These are phyloP conservation scores for Talaromyces sp. DNA, from an alignment of 2,329 filamentous ascomycete species.

Conservation along the genomic window DNA sequence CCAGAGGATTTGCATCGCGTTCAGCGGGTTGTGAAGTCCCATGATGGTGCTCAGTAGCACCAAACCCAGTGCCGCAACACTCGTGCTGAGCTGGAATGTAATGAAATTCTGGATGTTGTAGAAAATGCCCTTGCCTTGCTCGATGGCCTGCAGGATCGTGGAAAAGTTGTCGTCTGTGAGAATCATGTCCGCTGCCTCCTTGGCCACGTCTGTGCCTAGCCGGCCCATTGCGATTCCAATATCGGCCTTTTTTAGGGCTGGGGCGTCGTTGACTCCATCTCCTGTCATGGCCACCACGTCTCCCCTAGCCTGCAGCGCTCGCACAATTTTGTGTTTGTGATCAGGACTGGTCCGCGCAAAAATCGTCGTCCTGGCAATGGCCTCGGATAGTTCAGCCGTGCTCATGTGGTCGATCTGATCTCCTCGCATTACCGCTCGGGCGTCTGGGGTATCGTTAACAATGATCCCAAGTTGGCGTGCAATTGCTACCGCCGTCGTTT, in stretches of 20 bases:
- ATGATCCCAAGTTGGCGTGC: conserved; percentile 94
- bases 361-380: conserved; percentile 84
- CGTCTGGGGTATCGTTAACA: conserved; percentile 56
- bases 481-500: conserved; percentile 91
- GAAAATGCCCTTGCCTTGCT: conserved; percentile 98
- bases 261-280: conserved; percentile 96
- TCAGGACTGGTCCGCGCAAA: conserved; percentile 96
- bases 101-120: conserved; percentile 99
- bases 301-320: conserved; percentile 82
- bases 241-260: conserved; percentile 92
- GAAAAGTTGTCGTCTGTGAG: conserved; percentile 86
- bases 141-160: conserved; percentile 87
- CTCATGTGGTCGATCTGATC: conserved; percentile 93
- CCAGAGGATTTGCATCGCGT: conserved; percentile 99
- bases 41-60: conserved; percentile 90
- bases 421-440: conserved; percentile 68
- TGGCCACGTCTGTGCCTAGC: conserved; percentile 92
- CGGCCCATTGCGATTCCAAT: conserved; percentile 97
- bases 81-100: conserved; percentile 96
- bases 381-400: conserved; percentile 74
- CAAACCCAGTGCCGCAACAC: conserved; percentile 83
- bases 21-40: conserved; percentile 91
- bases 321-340: conserved; percentile 96
- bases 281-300: conserved; percentile 99
- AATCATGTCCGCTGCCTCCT: conserved; percentile 87